phyloP scores from a whole-genome alignment of 371 early-diverging fungal genomes.

The Mucor mucedo region DNA sequence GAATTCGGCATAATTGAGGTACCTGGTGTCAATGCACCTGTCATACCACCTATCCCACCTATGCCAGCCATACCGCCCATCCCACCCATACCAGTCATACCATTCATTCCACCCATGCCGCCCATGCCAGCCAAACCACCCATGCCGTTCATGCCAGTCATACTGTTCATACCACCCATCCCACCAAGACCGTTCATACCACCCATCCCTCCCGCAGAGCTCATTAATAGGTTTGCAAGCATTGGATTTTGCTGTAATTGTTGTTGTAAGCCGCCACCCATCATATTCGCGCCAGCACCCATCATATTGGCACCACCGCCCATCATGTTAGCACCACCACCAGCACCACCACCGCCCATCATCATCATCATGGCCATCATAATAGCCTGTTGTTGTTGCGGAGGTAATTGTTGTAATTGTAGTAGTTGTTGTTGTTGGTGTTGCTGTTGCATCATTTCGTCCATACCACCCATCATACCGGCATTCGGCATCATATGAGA shows the following conservation, averaged over 20 bases:
- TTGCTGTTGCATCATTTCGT: conserved; percentile 6
- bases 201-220: neutral
- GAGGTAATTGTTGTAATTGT: conserved; percentile 15
- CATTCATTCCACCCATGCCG: too few species aligned
- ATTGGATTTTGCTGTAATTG: conserved; percentile 10
- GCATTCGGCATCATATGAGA: conserved; percentile 8
- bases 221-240: conserved; percentile 5
- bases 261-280: neutral
- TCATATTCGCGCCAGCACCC: neutral
- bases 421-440: conserved; percentile 17
- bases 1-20: neutral
- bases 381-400: conserved; percentile 23
- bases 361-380: conserved; percentile 22
- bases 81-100: neutral
- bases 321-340: neutral
- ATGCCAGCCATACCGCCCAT: neutral
- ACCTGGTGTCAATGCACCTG: neutral
- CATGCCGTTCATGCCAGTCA: neutral
- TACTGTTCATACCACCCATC: neutral
- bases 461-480: conserved; percentile 13
- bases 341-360: neutral
- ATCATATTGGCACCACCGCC: neutral
- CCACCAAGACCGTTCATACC: conserved; percentile 6
- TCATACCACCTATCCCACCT: neutral
- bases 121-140: neutral